Base-by-base conservation (phyloP, 116 monocot species). In the Phalaenopsis hybrid region DNA sequence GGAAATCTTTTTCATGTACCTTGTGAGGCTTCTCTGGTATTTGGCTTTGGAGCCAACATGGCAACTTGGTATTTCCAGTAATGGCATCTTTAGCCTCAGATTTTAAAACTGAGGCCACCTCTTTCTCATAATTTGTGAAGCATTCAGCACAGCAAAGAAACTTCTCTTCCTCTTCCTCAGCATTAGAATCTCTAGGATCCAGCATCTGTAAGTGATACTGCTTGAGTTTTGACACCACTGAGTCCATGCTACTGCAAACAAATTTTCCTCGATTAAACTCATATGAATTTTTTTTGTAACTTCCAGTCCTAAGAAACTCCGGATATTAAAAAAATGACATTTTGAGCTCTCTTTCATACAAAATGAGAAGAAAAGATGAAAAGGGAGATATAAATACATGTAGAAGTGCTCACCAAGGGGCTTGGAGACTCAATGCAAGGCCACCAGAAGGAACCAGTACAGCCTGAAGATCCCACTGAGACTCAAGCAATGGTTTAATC, bases 361-460 rank as follows among this genome's bases (percentile, higher is more conserved):
- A 74, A 20, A 33, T 55, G n/a, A 45, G 44, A 61, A 41, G 67
- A 46, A 67, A 25, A 81, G 6, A 10, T 70, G 34, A 69, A 20
- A 34, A 78, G 8, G 12, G 12, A n/a, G 28, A 69, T 44, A 0
- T 55, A 4, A 67, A 18, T 41, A 23, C 16, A 5, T 13, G 67
- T 43, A 7, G 51, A 9, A 16, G 57, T 25, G 44, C 85, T 80
- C 13, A 89, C 94, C 92, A 86, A 51, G 90, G 84, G 81, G 85
- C 81, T 82, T 93, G 93, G 44, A 95, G 91, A 85, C 90, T 90
- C 67, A 95, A 81, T 48, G 86, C 80, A 80, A 92, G 90, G 21
- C 98, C 95, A 81, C 88, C 93, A 15, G 93, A 89, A 33, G 98
- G 98, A 81, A 95, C 98, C 74, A 85, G 78, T 63, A 98, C 91